Percentiles rank a stretch among this genome's conserved stretches.
Evolutionary conservation across 2,329 filamentous ascomycete species (phyloP).

Genomic region (Aspergillus costaricaensis): DNA sequence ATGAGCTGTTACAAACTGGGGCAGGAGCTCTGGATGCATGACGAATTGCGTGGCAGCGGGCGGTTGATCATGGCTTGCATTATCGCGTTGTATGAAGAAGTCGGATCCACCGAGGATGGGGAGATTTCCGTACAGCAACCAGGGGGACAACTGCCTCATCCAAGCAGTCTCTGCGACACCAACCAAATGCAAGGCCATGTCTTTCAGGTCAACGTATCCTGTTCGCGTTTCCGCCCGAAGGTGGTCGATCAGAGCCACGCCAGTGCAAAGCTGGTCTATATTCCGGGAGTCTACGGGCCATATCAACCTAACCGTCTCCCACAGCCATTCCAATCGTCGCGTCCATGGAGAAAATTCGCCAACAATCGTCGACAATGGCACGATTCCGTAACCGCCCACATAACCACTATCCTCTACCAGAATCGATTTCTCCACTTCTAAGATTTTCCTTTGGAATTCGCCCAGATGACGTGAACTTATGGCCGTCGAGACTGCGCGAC

Average conservation of each 20-base stretch:
- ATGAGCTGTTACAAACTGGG: conserved; percentile 73
- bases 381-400: conserved; percentile 90
- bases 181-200: conserved; percentile 71
- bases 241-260: conserved; percentile 74
- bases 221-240: conserved; percentile 77
- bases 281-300: conserved; percentile 44
- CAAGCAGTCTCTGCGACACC: conserved; percentile 81
- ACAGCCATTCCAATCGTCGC: conserved; percentile 81
- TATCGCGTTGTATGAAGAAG: conserved; percentile 72
- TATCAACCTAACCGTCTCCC: conserved; percentile 72
- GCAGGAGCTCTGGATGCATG: conserved; percentile 64
- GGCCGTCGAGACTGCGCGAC: conserved; percentile 80
- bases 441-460: conserved; percentile 77
- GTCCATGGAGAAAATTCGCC: conserved; percentile 86
- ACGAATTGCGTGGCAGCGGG: conserved; percentile 58
- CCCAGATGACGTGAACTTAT: conserved; percentile 74
- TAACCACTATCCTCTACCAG: conserved; percentile 73
- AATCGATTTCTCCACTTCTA: conserved; percentile 80
- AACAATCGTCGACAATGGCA: conserved; percentile 83
- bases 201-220: conserved; percentile 83
- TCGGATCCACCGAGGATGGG: conserved; percentile 77
- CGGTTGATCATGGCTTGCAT: conserved; percentile 42
- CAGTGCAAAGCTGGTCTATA: conserved; percentile 55
- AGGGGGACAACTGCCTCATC: conserved; percentile 86
- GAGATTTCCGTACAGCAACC: conserved; percentile 84